Percentiles rank a stretch among this genome's conserved stretches.
Evolutionary conservation across 345 rosid species (phyloP).

Genomic region (Isatis tinctoria): DNA sequence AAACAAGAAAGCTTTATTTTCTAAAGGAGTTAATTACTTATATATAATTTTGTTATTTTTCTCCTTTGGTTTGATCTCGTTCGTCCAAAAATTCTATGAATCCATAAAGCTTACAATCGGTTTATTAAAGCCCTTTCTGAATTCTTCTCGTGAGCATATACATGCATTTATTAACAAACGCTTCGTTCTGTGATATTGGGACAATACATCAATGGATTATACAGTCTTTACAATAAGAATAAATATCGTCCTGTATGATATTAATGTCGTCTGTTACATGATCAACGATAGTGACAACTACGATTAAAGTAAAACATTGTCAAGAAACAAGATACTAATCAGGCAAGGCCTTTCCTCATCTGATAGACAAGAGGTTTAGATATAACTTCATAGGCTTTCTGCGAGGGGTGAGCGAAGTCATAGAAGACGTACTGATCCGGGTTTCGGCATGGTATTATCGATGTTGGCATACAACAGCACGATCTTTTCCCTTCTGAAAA

Average conservation of each 20-base stretch:
- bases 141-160: neutral
- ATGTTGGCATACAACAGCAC: constrained; percentile 29
- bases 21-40: too few species aligned
- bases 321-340: constrained; percentile 4
- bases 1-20: too few species aligned
- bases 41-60: neutral
- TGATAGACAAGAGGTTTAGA: constrained; percentile 23
- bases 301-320: neutral
- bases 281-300: neutral
- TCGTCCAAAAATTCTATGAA: neutral
- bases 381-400: constrained; percentile 22
- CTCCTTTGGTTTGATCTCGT: neutral
- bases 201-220: neutral
- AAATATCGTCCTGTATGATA: neutral
- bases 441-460: constrained; percentile 20
- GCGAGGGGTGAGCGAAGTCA: constrained; percentile 30
- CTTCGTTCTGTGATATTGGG: neutral
- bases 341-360: constrained; percentile 26
- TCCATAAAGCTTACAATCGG: neutral
- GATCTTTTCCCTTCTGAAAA: constrained; percentile 13
- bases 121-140: neutral
- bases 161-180: neutral
- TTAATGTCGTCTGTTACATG: neutral
- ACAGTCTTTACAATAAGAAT: neutral
- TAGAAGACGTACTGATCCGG: constrained; percentile 10